Evolutionary conservation across 257 asterid species (phyloP), one percentile per base, ranked within the genome.

Genomic region (Primulina tabacum): DNA sequence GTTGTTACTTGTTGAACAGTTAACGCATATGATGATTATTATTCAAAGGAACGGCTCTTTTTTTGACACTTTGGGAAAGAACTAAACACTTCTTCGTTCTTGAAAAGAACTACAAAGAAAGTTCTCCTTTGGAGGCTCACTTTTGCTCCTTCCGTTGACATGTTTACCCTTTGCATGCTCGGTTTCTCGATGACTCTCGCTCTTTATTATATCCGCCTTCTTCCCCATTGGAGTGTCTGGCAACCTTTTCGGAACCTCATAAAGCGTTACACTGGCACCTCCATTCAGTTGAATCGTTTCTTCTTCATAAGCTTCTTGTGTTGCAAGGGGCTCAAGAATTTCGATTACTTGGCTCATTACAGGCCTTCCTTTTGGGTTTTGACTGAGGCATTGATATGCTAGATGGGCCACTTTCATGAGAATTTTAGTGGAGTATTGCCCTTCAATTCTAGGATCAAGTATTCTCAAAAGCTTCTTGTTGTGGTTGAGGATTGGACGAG

Each of bases 341-440:
- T 90, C 96, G 12, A 93, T 90, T 28, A 89, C 97, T 67, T 89
- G 95, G 57, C 85, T 86, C 95, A 93, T 93, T 6, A 77, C 79
- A 21, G 99, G 99, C 82, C 99, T 78, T 12, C 96, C 92, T 76
- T 81, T 90, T 0, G 99, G 96, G 83, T 90, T 90, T 73, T 90
- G 97, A 80, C 96, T 93, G 60, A 93, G 96, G 62, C 99, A 90
- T 66, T 83, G 95, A 69, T 87, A 87, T n/a, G 96, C 87, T 37
- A 93, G 85, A 67, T 83, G 84, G 50, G 99, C 96, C 74, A 90
- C 96, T 79, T 89, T 90, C 75, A 79, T 76, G 5, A 88, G 92
- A 50, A 75, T 68, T 76, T 83, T 85, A 29, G 64, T 76, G 26
- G 96, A 82, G 81, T 86, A 93, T 64, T 93, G 99, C 21, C 99